phyloP scores from a whole-genome alignment of 805 yeast species.

The Myxozyma udenii region DNA sequence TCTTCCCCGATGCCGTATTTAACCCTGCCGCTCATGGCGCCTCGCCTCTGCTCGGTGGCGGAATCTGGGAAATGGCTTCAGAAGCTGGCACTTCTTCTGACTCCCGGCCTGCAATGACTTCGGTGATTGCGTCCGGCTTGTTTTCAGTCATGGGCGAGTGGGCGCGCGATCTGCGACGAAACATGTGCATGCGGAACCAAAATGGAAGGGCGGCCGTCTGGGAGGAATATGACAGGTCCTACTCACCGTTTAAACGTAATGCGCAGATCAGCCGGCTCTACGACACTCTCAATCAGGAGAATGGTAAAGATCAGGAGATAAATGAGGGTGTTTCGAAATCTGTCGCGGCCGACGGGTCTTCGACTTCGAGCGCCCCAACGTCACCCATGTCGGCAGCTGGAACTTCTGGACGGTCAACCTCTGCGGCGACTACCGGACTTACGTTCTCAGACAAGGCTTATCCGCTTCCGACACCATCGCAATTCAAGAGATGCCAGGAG shows the following conservation, averaged over 20 bases:
- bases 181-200: constrained; percentile 7
- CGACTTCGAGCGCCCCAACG: background rate
- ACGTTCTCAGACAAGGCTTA: constrained; percentile 42
- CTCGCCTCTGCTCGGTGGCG: background rate
- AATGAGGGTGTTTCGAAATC: background rate
- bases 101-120: background rate
- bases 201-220: constrained; percentile 19
- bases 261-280: background rate
- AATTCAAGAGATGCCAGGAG: constrained; percentile 61
- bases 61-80: background rate
- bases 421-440: background rate
- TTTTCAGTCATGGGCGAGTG: constrained; percentile 15
- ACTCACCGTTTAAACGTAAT: background rate
- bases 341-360: background rate
- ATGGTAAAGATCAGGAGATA: background rate
- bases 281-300: constrained; percentile 4
- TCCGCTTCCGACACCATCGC: constrained; percentile 56
- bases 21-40: constrained; percentile 17
- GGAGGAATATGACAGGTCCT: constrained; percentile 18
- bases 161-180: constrained; percentile 16
- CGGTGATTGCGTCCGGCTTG: constrained; percentile 4
- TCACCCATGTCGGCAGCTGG: background rate
- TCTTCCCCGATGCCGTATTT: constrained; percentile 18
- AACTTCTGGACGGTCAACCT: background rate
- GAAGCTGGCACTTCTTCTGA: background rate